Evolutionary conservation across 2,329 filamentous ascomycete species (phyloP).

Genomic region (Thielaviopsis ethacetica): DNA sequence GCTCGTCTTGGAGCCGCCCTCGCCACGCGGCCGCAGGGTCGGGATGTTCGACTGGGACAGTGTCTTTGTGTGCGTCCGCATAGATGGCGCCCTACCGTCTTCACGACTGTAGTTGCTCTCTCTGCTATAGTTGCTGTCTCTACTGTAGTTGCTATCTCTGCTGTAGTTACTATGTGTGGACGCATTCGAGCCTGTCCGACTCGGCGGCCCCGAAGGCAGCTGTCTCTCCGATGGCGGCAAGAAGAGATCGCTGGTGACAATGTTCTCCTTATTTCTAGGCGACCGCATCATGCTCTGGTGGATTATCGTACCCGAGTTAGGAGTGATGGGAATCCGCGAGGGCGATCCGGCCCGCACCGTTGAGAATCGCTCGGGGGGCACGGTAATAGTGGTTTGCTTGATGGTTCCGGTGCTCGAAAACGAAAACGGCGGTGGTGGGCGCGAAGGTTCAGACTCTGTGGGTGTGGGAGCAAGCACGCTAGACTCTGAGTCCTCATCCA

Average conservation of each 20-base stretch:
- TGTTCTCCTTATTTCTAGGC: slow-evolving; percentile 35
- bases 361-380: slow-evolving; percentile 10
- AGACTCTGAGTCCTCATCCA: slow-evolving; percentile 21
- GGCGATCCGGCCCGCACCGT: slow-evolving; percentile 21
- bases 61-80: slow-evolving; percentile 27
- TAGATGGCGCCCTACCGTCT: slow-evolving; percentile 6
- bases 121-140: background rate
- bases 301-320: slow-evolving; percentile 18
- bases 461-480: slow-evolving; percentile 4
- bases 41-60: slow-evolving; percentile 39
- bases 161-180: background rate
- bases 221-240: slow-evolving; percentile 8
- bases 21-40: slow-evolving; percentile 27
- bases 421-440: background rate
- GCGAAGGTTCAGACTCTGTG: background rate
- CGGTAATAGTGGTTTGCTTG: slow-evolving; percentile 10
- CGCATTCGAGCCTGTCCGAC: slow-evolving; percentile 9
- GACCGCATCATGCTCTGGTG: slow-evolving; percentile 18
- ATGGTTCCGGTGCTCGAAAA: slow-evolving; percentile 2
- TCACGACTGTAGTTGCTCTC: background rate
- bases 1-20: slow-evolving; percentile 2
- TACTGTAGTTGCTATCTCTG: background rate
- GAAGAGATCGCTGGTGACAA: slow-evolving; percentile 16
- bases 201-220: background rate
- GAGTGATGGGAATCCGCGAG: slow-evolving; percentile 37